Percentiles rank a stretch among this genome's conserved stretches.
Conservation (phyloP, 2,329 filamentous ascomycete species). For the Ophiostoma sp. region DNA sequence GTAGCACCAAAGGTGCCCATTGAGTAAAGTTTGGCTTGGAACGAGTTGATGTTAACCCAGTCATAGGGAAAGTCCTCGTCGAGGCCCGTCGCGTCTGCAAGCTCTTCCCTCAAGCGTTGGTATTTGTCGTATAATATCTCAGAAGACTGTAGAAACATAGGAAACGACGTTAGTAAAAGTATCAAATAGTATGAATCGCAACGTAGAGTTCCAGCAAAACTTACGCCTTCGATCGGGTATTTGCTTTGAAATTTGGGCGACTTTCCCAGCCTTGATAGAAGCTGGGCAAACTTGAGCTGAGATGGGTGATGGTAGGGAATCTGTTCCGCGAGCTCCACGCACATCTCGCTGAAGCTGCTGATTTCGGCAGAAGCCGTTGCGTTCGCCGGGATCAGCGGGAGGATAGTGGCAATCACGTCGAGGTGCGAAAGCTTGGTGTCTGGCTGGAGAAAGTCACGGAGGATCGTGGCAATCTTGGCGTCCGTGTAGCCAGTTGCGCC, state of each 20-base stretch:
- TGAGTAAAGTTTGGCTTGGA: not conserved
- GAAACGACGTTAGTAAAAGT: not conserved
- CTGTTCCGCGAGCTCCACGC: slow-evolving; percentile 14
- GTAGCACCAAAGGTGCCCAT: not conserved
- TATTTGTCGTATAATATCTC: slow-evolving; percentile 13
- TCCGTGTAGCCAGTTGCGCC: not conserved
- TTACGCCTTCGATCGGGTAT: slow-evolving; percentile 6
- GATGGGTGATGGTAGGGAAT: slow-evolving; percentile 18
- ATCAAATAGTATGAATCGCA: not conserved
- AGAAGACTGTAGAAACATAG: not conserved
- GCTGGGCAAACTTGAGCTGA: slow-evolving; percentile 13
- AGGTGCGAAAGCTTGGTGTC: not conserved
- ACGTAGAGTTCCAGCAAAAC: too few relatives aligned
- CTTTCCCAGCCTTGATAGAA: not conserved
- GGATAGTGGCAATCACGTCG: not conserved
- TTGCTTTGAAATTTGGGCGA: not conserved
- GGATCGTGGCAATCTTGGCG: slow-evolving; percentile 1
- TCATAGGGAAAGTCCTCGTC: not conserved
- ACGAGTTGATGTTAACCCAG: not conserved
- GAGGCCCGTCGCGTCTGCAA: not conserved
- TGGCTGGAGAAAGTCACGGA: slow-evolving; percentile 13
- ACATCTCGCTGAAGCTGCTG: not conserved
- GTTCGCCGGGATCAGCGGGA: not conserved
- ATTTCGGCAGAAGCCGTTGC: not conserved
- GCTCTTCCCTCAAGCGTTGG: not conserved